Base-by-base conservation (phyloP, 495 filamentous ascomycete genomes). In the Penicillium canescens region DNA sequence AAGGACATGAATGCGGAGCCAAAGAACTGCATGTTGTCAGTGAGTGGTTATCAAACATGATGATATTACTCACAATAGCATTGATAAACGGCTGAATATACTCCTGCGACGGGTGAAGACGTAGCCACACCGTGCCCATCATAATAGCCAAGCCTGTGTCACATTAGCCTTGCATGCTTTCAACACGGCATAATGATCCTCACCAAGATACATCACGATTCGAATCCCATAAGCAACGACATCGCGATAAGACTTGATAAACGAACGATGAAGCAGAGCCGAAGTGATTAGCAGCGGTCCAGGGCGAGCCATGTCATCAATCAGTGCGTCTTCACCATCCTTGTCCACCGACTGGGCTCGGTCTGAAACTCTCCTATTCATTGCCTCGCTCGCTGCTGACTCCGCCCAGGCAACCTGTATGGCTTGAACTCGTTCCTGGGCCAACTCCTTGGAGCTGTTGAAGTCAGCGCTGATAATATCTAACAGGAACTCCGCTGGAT, bases 1-100 rank as follows among this genome's bases (percentile, higher is more conserved):
- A 94, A 94, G 34, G 85, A 89, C 88, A 94, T 91, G 75, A 94
- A 94, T 0, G 89, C 90, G 0, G 79, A 84, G 13, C 90, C 88
- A 66, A 89, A 92, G 81, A 89, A 86, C 71, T 78, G 35, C 9
- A 16, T 26, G 40, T 49, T 55, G 50, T 49, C 21, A 54, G 36
- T 53, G 31, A 4, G 21, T 12, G 33, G 3, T 20, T 40, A 4
- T 11, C 24, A 18, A 35, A n/a, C 23, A 18, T 14, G 26, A n/a
- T 31, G 7, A 26, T 36, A 26, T 8, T 13, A 42, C 69, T 48
- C 51, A 75, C 83, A 54, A 94, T 90, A 35, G 86, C 86, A 57
- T 93, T 94, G 63, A 82, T 88, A 62, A 89, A 86, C 4, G 90
- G 83, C 52, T 89, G 83, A 57, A 94, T 92, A 50, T 82, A 81